A percentile compares a stretch with the other conserved stretches of the same genome.
These are phyloP conservation scores for Auricularia sp. DNA, from an alignment of 768 basidiomycete genomes.

Conservation along the genomic window DNA sequence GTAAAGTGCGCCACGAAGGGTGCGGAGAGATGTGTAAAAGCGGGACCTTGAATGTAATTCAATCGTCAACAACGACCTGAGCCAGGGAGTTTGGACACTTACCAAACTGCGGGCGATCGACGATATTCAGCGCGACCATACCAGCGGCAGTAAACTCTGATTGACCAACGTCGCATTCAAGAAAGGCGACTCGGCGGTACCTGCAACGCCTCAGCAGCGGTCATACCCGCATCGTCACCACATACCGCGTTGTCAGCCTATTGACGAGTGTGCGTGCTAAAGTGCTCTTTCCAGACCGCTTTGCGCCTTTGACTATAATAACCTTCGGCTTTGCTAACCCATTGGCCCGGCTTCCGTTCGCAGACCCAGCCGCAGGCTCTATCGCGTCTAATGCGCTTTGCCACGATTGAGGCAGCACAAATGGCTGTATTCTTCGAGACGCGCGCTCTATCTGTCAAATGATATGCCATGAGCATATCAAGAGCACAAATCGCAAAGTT, in stretches of 20 bases:
- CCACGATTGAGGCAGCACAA: conserved; percentile 29
- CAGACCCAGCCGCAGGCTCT: background rate
- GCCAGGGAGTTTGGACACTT: no score
- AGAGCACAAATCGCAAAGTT: conserved; percentile 33
- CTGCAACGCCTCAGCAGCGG: conserved; percentile 24
- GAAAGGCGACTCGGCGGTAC: conserved; percentile 73
- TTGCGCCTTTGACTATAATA: conserved; percentile 73
- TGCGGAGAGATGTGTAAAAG: conserved; percentile 73
- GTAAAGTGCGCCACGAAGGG: conserved; percentile 73
- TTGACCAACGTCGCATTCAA: conserved; percentile 92
- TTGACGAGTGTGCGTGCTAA: conserved; percentile 71
- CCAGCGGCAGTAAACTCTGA: conserved; percentile 88
- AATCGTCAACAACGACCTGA: no score
- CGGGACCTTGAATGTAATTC: conserved; percentile 46
- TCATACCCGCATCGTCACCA: background rate
- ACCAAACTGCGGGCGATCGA: conserved; percentile 69
- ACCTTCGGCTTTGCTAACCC: conserved; percentile 22
- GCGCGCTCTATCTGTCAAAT: background rate
- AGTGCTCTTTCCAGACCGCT: conserved; percentile 84
- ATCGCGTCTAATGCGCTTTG: conserved; percentile 17
- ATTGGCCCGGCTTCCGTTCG: conserved; percentile 7
- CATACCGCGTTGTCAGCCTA: conserved; percentile 48
- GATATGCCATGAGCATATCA: background rate
- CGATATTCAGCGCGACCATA: conserved; percentile 66
- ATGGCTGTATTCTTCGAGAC: conserved; percentile 21